These are phyloP conservation scores for Boeremia exigua DNA, from an alignment of 2,329 filamentous ascomycete genomes.

Conservation along the genomic window DNA sequence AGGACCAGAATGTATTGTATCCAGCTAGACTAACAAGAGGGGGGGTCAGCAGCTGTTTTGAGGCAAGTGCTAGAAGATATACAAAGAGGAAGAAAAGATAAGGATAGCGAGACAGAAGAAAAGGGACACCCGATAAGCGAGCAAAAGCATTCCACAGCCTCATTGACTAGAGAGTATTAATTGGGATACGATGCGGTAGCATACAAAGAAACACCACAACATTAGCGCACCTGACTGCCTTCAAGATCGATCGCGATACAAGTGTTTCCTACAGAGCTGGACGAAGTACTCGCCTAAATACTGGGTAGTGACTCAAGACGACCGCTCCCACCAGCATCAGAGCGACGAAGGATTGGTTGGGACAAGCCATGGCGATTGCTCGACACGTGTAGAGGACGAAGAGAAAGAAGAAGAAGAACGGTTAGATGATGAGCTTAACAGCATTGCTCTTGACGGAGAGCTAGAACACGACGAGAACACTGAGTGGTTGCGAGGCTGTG, in stretches of 20 bases:
- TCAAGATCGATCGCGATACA: conserved; percentile 8
- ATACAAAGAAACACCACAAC: conserved; percentile 12
- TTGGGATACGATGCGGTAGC: too few species aligned
- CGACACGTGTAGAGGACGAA: conserved; percentile 5
- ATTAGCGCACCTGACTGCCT: conserved; percentile 11
- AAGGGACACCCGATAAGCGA: too few species aligned
- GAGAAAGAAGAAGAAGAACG: conserved; percentile 12
- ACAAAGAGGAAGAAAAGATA: too few species aligned
- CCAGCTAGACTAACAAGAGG: too few species aligned
- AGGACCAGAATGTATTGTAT: too few species aligned
- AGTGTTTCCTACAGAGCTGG: conserved; percentile 17
- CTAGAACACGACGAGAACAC: conserved; percentile 16
- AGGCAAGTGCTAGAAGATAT: too few species aligned
- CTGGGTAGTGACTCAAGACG: conserved; percentile 7
- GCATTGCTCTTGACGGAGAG: conserved; percentile 10
- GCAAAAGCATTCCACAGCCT: too few species aligned
- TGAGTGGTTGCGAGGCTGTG: conserved; percentile 12
- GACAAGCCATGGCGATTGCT: conserved; percentile 6
- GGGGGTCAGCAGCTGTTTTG: too few species aligned
- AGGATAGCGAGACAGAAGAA: too few species aligned
- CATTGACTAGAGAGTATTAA: too few species aligned
- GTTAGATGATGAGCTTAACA: conserved; percentile 1
- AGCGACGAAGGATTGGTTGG: not conserved
- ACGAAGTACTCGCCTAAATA: conserved; percentile 17
- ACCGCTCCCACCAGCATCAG: not conserved